A percentile compares a stretch with the other conserved stretches of the same genome.
Conservation (phyloP, 805 yeast genomes). For the Debaryomyces tyrocola region DNA sequence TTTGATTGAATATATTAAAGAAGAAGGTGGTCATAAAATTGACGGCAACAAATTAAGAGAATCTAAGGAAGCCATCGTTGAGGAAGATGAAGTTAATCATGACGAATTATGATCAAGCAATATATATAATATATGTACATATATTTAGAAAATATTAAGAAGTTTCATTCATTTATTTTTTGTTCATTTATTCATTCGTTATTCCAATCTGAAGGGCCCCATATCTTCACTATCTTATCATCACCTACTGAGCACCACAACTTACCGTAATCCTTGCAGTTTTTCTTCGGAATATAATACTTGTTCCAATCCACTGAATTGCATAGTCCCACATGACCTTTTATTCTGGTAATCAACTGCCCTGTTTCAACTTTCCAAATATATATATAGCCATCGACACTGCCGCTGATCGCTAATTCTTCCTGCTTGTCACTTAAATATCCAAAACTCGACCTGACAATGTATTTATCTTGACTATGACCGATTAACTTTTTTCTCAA, state of each 20-base stretch:
- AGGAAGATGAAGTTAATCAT: conserved; percentile 28
- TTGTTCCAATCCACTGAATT: conserved; percentile 78
- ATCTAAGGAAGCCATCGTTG: conserved; percentile 26
- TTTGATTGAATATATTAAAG: conserved; percentile 69
- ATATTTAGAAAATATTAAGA: not conserved
- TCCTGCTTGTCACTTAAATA: conserved; percentile 52
- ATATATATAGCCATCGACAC: conserved; percentile 76
- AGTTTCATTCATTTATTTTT: not conserved
- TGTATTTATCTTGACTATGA: conserved; percentile 65
- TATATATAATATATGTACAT: not conserved
- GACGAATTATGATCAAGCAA: conserved; percentile 36
- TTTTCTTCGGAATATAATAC: conserved; percentile 15
- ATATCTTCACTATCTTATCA: conserved; percentile 67
- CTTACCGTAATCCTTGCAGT: conserved; percentile 35
- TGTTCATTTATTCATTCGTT: not conserved
- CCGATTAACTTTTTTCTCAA: conserved; percentile 68
- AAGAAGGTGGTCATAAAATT: conserved; percentile 60
- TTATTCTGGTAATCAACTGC: conserved; percentile 56
- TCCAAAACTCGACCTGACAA: conserved; percentile 78
- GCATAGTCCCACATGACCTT: conserved; percentile 66
- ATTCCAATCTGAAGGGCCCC: conserved; percentile 44
- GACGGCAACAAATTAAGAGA: conserved; percentile 46
- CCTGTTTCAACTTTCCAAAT: conserved; percentile 79
- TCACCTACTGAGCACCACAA: conserved; percentile 86
- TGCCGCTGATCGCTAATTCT: conserved; percentile 72